A percentile compares a stretch with the other conserved stretches of the same genome.
Conservation (phyloP, 179 eudicot genomes). For the Dionaea muscipula region DNA sequence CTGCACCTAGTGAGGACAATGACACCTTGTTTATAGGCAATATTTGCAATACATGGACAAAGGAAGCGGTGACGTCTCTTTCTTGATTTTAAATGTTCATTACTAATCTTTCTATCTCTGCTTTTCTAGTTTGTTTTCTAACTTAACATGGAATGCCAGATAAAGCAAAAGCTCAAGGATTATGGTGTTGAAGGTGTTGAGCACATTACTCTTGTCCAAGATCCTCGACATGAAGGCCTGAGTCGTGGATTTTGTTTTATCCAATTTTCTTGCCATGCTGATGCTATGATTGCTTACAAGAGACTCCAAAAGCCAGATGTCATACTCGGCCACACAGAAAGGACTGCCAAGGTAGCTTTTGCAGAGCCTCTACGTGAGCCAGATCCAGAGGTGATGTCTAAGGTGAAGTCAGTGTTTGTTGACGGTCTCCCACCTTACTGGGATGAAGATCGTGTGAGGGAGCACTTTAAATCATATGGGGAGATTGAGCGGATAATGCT, state of each 20-base stretch:
- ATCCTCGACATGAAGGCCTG: constrained; percentile 62
- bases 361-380: constrained; percentile 87
- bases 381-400: constrained; percentile 75
- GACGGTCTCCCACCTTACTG: constrained; percentile 76
- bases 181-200: constrained; percentile 56
- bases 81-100: not conserved
- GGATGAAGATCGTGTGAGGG: constrained; percentile 74
- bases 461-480: constrained; percentile 52
- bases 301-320: constrained; percentile 84
- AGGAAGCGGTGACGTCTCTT: constrained; percentile 56
- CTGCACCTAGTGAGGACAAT: constrained; percentile 75
- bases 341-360: constrained; percentile 84
- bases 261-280: constrained; percentile 75
- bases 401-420: constrained; percentile 74
- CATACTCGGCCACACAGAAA: constrained; percentile 70
- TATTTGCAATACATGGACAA: constrained; percentile 87
- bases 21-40: constrained; percentile 76
- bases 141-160: constrained; percentile 28
- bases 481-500: constrained; percentile 57
- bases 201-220: constrained; percentile 58
- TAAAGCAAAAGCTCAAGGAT: constrained; percentile 60
- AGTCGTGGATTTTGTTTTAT: constrained; percentile 85
- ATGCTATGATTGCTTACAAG: constrained; percentile 74
- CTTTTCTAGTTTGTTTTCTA: not conserved
- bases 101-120: not conserved